These are phyloP conservation scores for Leccinum disarticulatum DNA, from an alignment of 768 basidiomycete species.

Conservation along the genomic window DNA sequence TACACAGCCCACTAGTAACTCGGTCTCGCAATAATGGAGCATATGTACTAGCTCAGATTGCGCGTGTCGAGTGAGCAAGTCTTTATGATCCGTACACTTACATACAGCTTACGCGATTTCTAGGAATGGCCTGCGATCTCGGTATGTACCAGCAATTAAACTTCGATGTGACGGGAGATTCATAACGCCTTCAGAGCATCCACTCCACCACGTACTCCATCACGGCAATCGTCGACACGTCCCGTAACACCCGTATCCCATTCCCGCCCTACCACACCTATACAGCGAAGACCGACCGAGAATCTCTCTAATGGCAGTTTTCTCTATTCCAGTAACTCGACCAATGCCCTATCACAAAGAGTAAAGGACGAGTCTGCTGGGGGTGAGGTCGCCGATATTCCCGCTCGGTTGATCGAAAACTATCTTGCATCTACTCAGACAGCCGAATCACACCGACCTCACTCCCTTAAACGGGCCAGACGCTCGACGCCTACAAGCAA, in stretches of 20 bases:
- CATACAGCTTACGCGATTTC: conserved; percentile 3
- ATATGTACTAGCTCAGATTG: conserved; percentile 12
- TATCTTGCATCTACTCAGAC: conserved; percentile 49
- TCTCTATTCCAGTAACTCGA: not conserved
- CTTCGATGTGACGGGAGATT: not conserved
- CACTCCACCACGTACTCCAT: conserved; percentile 17
- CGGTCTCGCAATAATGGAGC: conserved; percentile 20
- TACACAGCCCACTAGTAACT: conserved; percentile 22
- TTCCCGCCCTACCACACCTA: conserved; percentile 16
- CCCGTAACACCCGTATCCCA: conserved; percentile 14
- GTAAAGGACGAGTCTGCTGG: conserved; percentile 39
- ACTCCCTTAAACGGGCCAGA: conserved; percentile 65
- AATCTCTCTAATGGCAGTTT: not conserved
- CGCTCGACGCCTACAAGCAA: conserved; percentile 39
- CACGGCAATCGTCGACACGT: conserved; percentile 16
- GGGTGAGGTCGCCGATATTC: conserved; percentile 61
- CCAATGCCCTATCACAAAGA: not conserved
- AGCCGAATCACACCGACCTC: conserved; percentile 64
- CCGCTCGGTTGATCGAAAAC: conserved; percentile 51
- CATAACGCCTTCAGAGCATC: conserved; percentile 12
- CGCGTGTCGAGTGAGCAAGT: conserved; percentile 11
- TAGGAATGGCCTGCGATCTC: conserved; percentile 11
- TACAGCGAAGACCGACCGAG: conserved; percentile 1
- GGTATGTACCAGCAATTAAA: conserved; percentile 12
- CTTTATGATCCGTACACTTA: not conserved